Evolutionary conservation across 306 rosid genomes (phyloP), one percentile per base, ranked within the genome.

Genomic region (Lathyrus tuberosus): DNA sequence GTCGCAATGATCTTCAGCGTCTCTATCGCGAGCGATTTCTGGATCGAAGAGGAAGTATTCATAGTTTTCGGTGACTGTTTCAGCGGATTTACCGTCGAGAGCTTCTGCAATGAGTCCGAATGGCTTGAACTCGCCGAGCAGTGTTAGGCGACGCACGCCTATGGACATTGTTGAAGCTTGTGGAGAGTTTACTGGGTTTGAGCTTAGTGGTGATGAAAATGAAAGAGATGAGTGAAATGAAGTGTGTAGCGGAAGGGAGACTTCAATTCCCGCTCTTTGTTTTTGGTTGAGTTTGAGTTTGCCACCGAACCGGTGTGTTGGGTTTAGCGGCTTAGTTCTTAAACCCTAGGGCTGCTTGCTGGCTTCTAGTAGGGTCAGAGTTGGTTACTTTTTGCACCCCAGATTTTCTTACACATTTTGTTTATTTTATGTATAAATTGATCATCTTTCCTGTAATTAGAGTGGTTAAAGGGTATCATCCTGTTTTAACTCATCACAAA

Each of bases 91-190:
- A 13, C 98, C 96, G 54, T 89, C 98, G 18, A 92, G 86, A 49
- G 95, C 92, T 85, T 92, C 98, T 47, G 96, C 98, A n/a, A 92
- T 81, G 65, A 92, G 79, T 17, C 98, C 98, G 49, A 89, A 89
- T 3, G 98, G 97, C 83, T 93, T 90, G 89, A 93, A 93, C 79
- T 86, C 96, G 69, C 98, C 98, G 6, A 93, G 94, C 62, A 93
- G 86, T 5, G 91, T 77, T 75, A 93, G 83, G 20, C 74, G 69
- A 48, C 96, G 96, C n/a, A 68, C 86, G 78, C 87, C 90, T 5
- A 70, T 54, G 47, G 91, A 90, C 97, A 87, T 84, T 71, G 38
- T 51, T 28, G 26, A 15, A 75, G 44, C 54, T 46, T 13, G 1
- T n/a, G 3, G 17, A 4, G 24, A 62, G 5, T 60, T 41, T 18